Base-by-base conservation (phyloP, 1,139 yeast species). In the Saccharomyces hybrid region DNA sequence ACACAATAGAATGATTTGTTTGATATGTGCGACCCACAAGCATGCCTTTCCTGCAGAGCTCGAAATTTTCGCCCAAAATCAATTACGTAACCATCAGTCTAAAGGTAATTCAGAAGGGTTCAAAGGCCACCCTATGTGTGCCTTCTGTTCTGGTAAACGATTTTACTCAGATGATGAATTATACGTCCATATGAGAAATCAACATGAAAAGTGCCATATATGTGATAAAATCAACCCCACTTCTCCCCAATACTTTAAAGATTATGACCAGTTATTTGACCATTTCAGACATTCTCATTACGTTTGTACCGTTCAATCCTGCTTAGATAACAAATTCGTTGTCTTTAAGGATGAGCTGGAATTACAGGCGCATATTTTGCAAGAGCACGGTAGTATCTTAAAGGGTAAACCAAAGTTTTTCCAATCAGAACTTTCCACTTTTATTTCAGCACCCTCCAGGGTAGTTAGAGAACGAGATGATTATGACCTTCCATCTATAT, bases 91-190 rank as follows among this genome's bases (percentile, higher is more conserved):
- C 52, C 99, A 93, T 71, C 86, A 85, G 66, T 70, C 77, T 5
- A 77, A 75, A 48, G 97, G 97, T 49, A 80, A 78, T 60, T 65
- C 68, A 16, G 78, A 77, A 50, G 97, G 97, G 2, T 91, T 91
- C 68, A 75, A 73, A 9, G 98, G 98, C 0, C 99, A 93, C 67
- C 97, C 98, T 0, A 78, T 79, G 61, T 93, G 99, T 76, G 82
- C 81, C 61, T 88, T 88, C 69, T 93, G 99, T 70, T 73, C 79
- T 4, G 82, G 83, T 1, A 78, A 75, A 60, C 72, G 96, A 56
- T 91, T 88, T 68, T 93, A 93, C 68, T 89, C 97, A 0, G 90
- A 84, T 54, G 97, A 93, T 67, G 98, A 91, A 68, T 76, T 90
- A 63, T 83, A 81, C 63, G 72, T 84, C 46, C 99, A 93, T 70